These are phyloP conservation scores for Mesotaenium endlicherianum DNA, from an alignment of 139 green algal species.

Conservation along the genomic window DNA sequence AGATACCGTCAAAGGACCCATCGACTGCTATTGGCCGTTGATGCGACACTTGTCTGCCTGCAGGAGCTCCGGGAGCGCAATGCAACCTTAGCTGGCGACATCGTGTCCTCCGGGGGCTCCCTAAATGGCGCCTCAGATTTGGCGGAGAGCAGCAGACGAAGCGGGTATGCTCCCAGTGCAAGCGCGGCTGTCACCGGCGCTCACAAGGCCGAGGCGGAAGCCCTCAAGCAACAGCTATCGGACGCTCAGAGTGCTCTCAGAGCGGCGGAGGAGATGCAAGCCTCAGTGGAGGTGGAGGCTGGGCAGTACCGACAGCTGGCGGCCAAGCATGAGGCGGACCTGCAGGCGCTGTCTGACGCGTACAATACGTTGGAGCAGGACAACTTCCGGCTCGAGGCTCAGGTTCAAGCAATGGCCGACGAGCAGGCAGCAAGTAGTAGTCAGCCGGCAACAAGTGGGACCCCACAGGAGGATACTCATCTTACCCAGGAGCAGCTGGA, in stretches of 20 bases:
- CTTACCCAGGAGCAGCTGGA: conserved; percentile 19
- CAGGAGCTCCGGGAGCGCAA: conserved; percentile 62
- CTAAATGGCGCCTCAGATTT: too few species aligned
- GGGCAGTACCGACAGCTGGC: conserved; percentile 19
- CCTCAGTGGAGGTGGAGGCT: conserved; percentile 58
- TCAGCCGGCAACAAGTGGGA: too few species aligned
- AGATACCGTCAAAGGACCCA: too few species aligned
- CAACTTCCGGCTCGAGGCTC: conserved; percentile 53
- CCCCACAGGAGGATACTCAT: neutral
- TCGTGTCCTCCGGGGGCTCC: too few species aligned
- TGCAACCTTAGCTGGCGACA: conserved; percentile 58
- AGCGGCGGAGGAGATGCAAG: neutral
- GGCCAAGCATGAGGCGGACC: conserved; percentile 33
- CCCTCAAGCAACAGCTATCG: conserved; percentile 15
- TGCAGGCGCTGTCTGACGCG: conserved; percentile 62
- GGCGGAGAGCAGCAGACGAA: too few species aligned
- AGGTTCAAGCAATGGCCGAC: neutral
- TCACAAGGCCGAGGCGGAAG: conserved; percentile 24
- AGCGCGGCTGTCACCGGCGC: too few species aligned
- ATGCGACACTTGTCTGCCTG: too few species aligned
- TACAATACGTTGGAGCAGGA: conserved; percentile 75
- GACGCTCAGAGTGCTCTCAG: neutral
- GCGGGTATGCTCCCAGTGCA: too few species aligned
- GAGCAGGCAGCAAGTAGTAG: neutral
- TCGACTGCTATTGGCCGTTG: too few species aligned